Conservation (phyloP, 2,329 filamentous ascomycete genomes). For the Phyllosticta citrichinensis region DNA sequence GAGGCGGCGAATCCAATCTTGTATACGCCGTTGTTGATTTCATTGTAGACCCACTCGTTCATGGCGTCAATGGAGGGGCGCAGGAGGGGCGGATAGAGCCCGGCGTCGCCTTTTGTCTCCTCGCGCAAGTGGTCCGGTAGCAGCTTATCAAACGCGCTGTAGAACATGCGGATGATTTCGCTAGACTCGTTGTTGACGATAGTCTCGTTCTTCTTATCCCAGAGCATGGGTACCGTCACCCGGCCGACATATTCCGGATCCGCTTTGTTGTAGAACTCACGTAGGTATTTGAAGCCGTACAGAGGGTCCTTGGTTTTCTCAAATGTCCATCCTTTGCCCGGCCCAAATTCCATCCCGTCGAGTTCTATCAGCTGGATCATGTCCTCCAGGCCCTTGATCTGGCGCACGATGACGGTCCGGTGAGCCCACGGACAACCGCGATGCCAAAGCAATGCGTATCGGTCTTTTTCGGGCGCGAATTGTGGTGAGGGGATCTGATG, state of each 20-base stretch:
- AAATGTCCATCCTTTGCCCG: slow-evolving; percentile 24
- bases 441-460: slow-evolving; percentile 51
- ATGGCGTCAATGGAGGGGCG: slow-evolving; percentile 60
- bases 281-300: slow-evolving; percentile 25
- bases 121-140: slow-evolving; percentile 42
- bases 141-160: slow-evolving; percentile 20
- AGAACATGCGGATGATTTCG: slow-evolving; percentile 26
- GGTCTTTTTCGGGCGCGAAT: slow-evolving; percentile 47
- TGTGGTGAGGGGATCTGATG: slow-evolving; percentile 42
- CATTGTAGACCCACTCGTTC: slow-evolving; percentile 70
- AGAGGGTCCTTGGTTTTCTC: slow-evolving; percentile 19
- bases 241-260: slow-evolving; percentile 44
- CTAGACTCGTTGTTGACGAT: slow-evolving; percentile 26
- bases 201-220: slow-evolving; percentile 49
- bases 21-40: slow-evolving; percentile 45
- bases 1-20: slow-evolving; percentile 71
- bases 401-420: slow-evolving; percentile 36
- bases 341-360: slow-evolving; percentile 16
- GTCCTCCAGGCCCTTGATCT: slow-evolving; percentile 39
- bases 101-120: slow-evolving; percentile 44
- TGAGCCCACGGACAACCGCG: slow-evolving; percentile 54
- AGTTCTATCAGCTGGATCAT: slow-evolving; percentile 37
- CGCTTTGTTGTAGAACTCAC: slow-evolving; percentile 62
- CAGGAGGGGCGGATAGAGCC: slow-evolving; percentile 58
- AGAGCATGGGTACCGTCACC: slow-evolving; percentile 75